phyloP scores from a whole-genome alignment of 177 flowering plant species.

The Tripterygium wilfordii region DNA sequence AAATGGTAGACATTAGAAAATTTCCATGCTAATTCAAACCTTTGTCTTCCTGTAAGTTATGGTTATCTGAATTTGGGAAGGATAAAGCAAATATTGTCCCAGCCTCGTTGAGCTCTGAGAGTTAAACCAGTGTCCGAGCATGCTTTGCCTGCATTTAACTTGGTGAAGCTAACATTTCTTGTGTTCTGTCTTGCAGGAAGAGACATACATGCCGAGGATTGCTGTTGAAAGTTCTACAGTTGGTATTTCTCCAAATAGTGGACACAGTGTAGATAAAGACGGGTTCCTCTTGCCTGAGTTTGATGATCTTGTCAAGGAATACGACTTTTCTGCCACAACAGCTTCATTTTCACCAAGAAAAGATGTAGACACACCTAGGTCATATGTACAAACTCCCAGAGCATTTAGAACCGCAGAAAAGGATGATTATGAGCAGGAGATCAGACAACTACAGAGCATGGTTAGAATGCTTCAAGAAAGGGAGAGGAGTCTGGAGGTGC shows the following conservation, averaged over 20 bases:
- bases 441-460: slow-evolving; percentile 33
- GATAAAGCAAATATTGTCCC: too few relatives aligned
- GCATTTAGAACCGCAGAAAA: slow-evolving; percentile 15
- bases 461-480: slow-evolving; percentile 54
- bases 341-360: slow-evolving; percentile 24
- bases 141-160: too few relatives aligned
- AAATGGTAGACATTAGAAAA: too few relatives aligned
- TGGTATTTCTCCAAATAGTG: slow-evolving; percentile 33
- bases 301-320: slow-evolving; percentile 45
- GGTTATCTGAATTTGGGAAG: too few relatives aligned
- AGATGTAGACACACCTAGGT: slow-evolving; percentile 18
- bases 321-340: slow-evolving; percentile 17
- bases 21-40: too few relatives aligned
- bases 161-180: background rate
- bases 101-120: too few relatives aligned
- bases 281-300: slow-evolving; percentile 61
- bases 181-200: slow-evolving; percentile 26
- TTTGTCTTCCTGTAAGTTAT: too few relatives aligned
- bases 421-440: slow-evolving; percentile 46
- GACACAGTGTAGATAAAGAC: slow-evolving; percentile 37
- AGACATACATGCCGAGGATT: slow-evolving; percentile 9
- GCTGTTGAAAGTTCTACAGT: slow-evolving; percentile 12
- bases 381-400: slow-evolving; percentile 17
- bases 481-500: slow-evolving; percentile 54
- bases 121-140: too few relatives aligned